Conservation (phyloP, 2,329 filamentous ascomycete species). For the Aspergillus arachidicola region DNA sequence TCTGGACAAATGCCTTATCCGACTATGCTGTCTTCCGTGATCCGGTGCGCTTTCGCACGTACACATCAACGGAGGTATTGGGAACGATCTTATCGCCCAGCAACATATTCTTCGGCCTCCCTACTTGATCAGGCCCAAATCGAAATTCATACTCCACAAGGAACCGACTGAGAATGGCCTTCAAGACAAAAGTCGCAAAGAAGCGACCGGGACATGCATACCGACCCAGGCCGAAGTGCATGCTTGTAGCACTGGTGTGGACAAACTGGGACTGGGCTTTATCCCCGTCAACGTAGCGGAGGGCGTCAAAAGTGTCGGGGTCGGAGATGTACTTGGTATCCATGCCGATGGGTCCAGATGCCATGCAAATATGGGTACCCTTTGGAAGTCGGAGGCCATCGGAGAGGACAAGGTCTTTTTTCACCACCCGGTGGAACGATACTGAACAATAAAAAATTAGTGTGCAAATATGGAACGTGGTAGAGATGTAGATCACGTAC, state of each 20-base stretch:
- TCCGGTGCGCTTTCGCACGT: background rate
- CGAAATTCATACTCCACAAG: background rate
- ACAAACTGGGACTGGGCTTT: background rate
- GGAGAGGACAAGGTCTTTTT: background rate
- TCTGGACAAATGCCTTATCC: background rate
- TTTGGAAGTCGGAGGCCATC: background rate
- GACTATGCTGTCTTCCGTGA: background rate
- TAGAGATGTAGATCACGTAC: background rate
- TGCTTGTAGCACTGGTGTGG: background rate
- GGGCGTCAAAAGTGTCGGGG: background rate
- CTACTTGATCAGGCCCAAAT: background rate
- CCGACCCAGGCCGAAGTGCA: background rate
- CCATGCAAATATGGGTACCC: background rate
- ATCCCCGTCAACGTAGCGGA: background rate
- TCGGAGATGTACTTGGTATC: background rate
- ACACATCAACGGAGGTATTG: background rate
- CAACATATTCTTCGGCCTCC: background rate
- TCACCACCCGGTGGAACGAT: background rate
- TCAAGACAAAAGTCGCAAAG: background rate
- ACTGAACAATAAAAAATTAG: background rate
- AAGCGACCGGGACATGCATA: background rate
- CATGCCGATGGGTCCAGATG: background rate
- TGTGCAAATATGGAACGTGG: background rate
- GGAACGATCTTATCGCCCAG: background rate
- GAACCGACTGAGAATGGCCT: background rate